These are phyloP conservation scores for Naganishia antarctica DNA, from an alignment of 768 basidiomycete genomes.

Conservation along the genomic window DNA sequence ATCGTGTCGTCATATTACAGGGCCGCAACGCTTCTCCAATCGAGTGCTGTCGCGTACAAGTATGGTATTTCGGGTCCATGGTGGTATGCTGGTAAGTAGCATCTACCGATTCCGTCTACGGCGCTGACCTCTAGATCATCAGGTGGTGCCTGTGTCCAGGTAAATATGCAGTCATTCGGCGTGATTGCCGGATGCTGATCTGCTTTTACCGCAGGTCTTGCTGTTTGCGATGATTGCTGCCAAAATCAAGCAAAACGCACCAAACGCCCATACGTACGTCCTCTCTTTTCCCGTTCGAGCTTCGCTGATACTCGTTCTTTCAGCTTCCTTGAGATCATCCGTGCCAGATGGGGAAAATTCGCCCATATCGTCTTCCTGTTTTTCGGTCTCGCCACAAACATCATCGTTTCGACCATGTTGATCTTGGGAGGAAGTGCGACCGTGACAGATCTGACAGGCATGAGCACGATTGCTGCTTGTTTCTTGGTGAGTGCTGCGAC, in stretches of 20 bases:
- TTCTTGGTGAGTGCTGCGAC: conserved; percentile 62
- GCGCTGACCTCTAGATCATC: background rate
- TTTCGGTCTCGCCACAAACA: conserved; percentile 83
- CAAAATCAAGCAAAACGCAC: conserved; percentile 86
- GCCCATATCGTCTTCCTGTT: conserved; percentile 83
- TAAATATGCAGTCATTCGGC: background rate
- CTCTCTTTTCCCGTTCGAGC: background rate
- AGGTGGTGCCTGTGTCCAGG: conserved; percentile 17
- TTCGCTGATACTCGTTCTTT: conserved; percentile 56
- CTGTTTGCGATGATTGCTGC: conserved; percentile 89
- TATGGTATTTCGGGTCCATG: conserved; percentile 80
- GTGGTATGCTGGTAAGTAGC: conserved; percentile 56
- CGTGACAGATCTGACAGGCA: conserved; percentile 79
- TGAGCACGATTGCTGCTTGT: conserved; percentile 82
- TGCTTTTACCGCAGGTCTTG: conserved; percentile 54
- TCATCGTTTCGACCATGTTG: conserved; percentile 80
- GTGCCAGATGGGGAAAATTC: conserved; percentile 63
- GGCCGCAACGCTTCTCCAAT: conserved; percentile 51
- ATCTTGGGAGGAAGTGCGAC: conserved; percentile 70
- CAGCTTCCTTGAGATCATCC: conserved; percentile 84
- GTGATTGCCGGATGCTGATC: conserved; percentile 24
- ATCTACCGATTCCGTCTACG: background rate
- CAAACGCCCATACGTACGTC: conserved; percentile 49
- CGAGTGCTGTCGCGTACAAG: conserved; percentile 76
- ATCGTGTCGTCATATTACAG: conserved; percentile 29